These are phyloP conservation scores for Plasmodium coatneyi DNA, from an alignment of 169 alveolate genomes.

Conservation along the genomic window DNA sequence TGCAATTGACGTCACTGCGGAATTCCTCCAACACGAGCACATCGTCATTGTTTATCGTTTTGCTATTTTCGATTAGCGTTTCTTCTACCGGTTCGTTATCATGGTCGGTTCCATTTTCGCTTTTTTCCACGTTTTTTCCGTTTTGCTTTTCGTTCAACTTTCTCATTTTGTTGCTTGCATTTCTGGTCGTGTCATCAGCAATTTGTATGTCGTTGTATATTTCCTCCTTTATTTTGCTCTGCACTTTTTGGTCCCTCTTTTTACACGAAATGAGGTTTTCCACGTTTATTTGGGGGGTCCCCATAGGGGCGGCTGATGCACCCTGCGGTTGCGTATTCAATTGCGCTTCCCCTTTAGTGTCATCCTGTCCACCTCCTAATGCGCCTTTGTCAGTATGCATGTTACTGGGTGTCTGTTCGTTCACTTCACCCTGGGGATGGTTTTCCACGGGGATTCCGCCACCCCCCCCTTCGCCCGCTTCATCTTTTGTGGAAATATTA, in stretches of 20 bases:
- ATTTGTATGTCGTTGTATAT: conserved; percentile 35
- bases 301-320: background rate
- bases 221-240: conserved; percentile 41
- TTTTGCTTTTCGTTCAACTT: background rate
- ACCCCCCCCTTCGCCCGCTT: background rate
- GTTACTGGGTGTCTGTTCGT: background rate
- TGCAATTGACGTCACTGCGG: conserved; percentile 65
- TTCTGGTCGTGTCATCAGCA: conserved; percentile 9
- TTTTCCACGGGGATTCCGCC: background rate
- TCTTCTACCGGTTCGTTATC: conserved; percentile 26
- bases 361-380: background rate
- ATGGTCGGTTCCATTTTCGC: background rate
- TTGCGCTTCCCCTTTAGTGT: background rate
- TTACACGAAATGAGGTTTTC: conserved; percentile 26
- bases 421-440: background rate
- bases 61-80: conserved; percentile 52
- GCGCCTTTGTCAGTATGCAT: background rate
- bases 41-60: conserved; percentile 72
- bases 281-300: conserved; percentile 20
- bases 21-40: conserved; percentile 68
- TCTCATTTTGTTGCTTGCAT: conserved; percentile 19
- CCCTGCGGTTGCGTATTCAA: background rate
- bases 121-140: background rate
- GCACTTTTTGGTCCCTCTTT: conserved; percentile 27
- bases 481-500: conserved; percentile 23